phyloP scores from a whole-genome alignment of 352 stramenopile genomes.

The Phytophthora hybrid region DNA sequence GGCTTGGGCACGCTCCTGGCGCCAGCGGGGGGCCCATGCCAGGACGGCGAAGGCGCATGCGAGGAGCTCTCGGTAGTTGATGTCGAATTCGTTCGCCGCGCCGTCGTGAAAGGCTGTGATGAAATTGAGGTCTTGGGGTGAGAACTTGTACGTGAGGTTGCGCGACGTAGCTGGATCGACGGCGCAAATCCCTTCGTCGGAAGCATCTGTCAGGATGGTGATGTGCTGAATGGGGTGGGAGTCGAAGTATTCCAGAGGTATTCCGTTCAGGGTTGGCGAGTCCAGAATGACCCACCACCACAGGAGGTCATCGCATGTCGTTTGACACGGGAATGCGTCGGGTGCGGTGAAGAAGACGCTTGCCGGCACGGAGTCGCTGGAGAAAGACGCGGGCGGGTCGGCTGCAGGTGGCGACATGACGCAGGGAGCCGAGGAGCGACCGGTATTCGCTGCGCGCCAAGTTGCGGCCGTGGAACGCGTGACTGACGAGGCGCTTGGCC shows the following conservation, averaged over 20 bases:
- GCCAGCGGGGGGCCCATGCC: not conserved
- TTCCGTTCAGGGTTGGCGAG: not conserved
- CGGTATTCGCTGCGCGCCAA: not conserved
- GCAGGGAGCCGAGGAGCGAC: not conserved
- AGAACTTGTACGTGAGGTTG: not conserved
- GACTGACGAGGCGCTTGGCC: not conserved
- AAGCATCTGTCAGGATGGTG: not conserved
- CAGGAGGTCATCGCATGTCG: constrained; percentile 3
- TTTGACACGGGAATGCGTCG: too few relatives aligned
- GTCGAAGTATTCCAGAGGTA: not conserved
- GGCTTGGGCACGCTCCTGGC: not conserved
- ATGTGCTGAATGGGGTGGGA: not conserved
- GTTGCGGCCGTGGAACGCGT: not conserved
- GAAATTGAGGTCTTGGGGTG: not conserved
- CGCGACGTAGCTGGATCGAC: not conserved
- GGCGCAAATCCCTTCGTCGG: not conserved
- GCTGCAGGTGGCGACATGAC: not conserved
- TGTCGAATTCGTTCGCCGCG: not conserved
- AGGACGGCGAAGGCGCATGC: not conserved
- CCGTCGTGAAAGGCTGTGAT: not conserved
- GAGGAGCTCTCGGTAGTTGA: constrained; percentile 5
- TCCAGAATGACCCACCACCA: constrained; percentile 14
- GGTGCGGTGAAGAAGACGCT: not conserved
- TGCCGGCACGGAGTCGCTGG: not conserved
- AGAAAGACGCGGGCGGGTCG: not conserved